Evolutionary conservation across 768 basidiomycete species (phyloP).

Genomic region (Trametes coccinea): DNA sequence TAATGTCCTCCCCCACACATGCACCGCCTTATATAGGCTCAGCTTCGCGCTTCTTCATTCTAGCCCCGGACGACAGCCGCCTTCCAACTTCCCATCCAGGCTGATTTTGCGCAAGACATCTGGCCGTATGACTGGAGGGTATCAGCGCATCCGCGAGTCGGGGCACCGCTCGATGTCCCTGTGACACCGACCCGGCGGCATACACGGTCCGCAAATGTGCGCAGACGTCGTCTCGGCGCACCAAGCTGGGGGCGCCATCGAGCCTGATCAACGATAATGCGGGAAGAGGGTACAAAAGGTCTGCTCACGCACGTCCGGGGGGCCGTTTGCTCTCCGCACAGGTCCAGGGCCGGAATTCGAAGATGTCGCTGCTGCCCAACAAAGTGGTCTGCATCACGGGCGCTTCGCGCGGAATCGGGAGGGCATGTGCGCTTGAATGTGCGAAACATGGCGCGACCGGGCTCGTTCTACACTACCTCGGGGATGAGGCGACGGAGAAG

Average conservation of each 20-base stretch:
- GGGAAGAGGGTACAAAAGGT: constrained; percentile 13
- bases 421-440: constrained; percentile 65
- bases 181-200: constrained; percentile 22
- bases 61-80: constrained; percentile 1
- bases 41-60: constrained; percentile 11
- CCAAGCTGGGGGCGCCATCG: not conserved
- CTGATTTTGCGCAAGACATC: constrained; percentile 1
- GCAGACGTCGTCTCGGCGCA: not conserved
- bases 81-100: not conserved
- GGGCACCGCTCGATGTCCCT: constrained; percentile 20
- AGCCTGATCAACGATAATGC: constrained; percentile 5
- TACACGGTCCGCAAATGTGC: constrained; percentile 14
- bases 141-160: constrained; percentile 7
- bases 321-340: not conserved
- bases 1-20: not conserved
- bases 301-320: not conserved
- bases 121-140: constrained; percentile 12
- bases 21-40: constrained; percentile 8
- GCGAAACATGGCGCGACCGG: constrained; percentile 64
- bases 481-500: constrained; percentile 52
- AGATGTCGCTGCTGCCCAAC: constrained; percentile 43
- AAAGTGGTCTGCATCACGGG: constrained; percentile 75
- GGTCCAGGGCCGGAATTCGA: not conserved
- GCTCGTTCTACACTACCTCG: constrained; percentile 67
- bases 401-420: constrained; percentile 72